These are phyloP conservation scores for Akanthomyces uredinophilus DNA, from an alignment of 2,329 filamentous ascomycete genomes.

Conservation along the genomic window DNA sequence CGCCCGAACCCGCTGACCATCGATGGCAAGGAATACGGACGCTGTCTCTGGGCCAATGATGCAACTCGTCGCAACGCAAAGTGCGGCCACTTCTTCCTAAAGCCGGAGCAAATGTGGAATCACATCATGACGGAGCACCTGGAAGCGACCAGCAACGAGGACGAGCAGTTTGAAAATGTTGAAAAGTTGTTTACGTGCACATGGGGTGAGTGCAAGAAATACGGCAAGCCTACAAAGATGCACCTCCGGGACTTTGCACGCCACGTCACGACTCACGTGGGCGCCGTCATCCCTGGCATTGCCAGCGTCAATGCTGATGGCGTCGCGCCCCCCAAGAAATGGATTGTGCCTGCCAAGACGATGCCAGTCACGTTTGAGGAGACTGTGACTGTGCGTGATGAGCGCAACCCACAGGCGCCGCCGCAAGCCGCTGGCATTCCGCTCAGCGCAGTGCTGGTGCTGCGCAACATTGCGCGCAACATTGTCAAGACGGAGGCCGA, in stretches of 20 bases:
- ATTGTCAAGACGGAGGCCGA: constrained; percentile 56
- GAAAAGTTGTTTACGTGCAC: constrained; percentile 53
- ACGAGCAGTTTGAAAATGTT: constrained; percentile 52
- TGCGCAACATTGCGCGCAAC: constrained; percentile 72
- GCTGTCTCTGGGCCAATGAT: constrained; percentile 58
- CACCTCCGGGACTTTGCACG: constrained; percentile 49
- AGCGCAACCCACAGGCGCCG: constrained; percentile 51
- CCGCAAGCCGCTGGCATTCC: constrained; percentile 70
- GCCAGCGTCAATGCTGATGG: constrained; percentile 18
- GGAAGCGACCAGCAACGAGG: constrained; percentile 47
- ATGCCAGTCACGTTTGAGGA: constrained; percentile 51
- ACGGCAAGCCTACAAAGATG: constrained; percentile 39
- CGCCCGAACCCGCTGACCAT: constrained; percentile 62
- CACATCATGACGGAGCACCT: constrained; percentile 66
- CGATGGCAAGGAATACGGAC: constrained; percentile 59
- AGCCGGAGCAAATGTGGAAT: constrained; percentile 62
- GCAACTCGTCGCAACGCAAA: constrained; percentile 35
- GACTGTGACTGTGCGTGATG: constrained; percentile 51
- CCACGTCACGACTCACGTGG: constrained; percentile 66
- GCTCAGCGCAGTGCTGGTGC: constrained; percentile 69
- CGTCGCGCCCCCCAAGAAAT: constrained; percentile 19
- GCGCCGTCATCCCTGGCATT: constrained; percentile 30
- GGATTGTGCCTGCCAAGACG: constrained; percentile 52
- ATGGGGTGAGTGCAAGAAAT: constrained; percentile 63
- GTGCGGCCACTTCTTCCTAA: constrained; percentile 58